Evolutionary conservation across 805 yeast genomes (phyloP).

Genomic region (Gaillardinia entomophila): DNA sequence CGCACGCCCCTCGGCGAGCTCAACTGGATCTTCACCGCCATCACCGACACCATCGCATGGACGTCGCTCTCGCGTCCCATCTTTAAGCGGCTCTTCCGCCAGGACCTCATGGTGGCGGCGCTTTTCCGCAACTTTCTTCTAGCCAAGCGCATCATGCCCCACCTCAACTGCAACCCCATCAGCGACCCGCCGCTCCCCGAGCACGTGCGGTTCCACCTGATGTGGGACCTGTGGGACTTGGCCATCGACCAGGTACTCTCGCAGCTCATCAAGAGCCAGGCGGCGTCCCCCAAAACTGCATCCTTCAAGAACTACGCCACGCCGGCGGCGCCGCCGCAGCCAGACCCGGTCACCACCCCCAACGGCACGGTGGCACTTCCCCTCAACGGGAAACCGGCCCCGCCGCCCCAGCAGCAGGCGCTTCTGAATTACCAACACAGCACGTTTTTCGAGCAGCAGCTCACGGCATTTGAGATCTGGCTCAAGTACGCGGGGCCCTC

Average conservation of each 20-base stretch:
- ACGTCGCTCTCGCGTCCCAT: constrained; percentile 81
- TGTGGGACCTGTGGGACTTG: constrained; percentile 98
- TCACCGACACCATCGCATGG: constrained; percentile 98
- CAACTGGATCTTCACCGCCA: constrained; percentile 96
- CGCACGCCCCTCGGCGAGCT: constrained; percentile 94
- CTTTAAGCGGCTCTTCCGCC: constrained; percentile 86
- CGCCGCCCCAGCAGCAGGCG: constrained; percentile 9
- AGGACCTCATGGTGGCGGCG: constrained; percentile 95
- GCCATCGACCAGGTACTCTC: constrained; percentile 92
- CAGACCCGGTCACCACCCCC: constrained; percentile 1
- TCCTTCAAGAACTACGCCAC: background rate
- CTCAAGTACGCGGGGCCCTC: constrained; percentile 78
- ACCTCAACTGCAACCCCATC: constrained; percentile 87
- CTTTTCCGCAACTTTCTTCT: constrained; percentile 85
- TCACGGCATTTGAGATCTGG: constrained; percentile 97
- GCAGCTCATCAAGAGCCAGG: constrained; percentile 48
- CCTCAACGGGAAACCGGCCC: background rate
- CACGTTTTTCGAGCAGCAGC: constrained; percentile 90
- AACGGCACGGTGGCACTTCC: background rate
- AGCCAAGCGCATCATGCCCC: constrained; percentile 92
- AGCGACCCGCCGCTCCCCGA: constrained; percentile 93
- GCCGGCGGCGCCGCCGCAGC: constrained; percentile 1
- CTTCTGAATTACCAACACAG: constrained; percentile 72
- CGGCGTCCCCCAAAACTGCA: background rate
- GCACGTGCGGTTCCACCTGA: constrained; percentile 68